phyloP scores from a whole-genome alignment of 345 rosid species.

The Salix dunnii region DNA sequence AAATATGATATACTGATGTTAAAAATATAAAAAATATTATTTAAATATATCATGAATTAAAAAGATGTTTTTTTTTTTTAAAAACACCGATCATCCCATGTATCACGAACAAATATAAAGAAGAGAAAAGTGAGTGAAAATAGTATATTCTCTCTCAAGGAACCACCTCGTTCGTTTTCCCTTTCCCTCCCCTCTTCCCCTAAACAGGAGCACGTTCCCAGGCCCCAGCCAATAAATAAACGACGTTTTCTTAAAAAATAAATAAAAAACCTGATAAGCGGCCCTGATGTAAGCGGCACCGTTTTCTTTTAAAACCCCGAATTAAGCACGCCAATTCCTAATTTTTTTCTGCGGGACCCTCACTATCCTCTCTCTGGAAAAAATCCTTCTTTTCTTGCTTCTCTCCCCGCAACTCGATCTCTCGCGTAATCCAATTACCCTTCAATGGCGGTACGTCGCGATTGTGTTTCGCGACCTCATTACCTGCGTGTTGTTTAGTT shows the following conservation, averaged over 20 bases:
- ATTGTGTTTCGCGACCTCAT: background rate
- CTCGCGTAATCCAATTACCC: slow-evolving; percentile 12
- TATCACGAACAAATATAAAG: background rate
- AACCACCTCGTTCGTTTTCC: background rate
- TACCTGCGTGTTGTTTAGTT: background rate
- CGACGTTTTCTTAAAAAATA: too few species aligned
- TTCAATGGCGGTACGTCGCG: slow-evolving; percentile 44
- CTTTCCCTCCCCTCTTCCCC: background rate
- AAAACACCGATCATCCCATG: background rate
- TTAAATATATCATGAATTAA: too few species aligned
- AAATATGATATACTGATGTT: too few species aligned
- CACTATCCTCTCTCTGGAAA: slow-evolving; percentile 7
- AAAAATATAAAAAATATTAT: too few species aligned
- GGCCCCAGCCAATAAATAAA: background rate
- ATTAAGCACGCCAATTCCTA: slow-evolving; percentile 3
- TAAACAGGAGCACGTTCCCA: background rate
- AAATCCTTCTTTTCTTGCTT: background rate
- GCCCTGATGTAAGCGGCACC: slow-evolving; percentile 22
- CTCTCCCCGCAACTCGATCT: slow-evolving; percentile 23
- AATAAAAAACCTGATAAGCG: slow-evolving; percentile 6
- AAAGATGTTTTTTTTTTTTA: too few species aligned
- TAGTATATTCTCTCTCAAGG: background rate
- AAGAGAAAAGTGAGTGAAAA: background rate
- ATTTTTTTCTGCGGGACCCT: slow-evolving; percentile 26
- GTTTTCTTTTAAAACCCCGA: slow-evolving; percentile 1